Percentiles rank a stretch among this genome's conserved stretches.
Conservation (phyloP, 2,329 filamentous ascomycete species). For the Penicillium freii region DNA sequence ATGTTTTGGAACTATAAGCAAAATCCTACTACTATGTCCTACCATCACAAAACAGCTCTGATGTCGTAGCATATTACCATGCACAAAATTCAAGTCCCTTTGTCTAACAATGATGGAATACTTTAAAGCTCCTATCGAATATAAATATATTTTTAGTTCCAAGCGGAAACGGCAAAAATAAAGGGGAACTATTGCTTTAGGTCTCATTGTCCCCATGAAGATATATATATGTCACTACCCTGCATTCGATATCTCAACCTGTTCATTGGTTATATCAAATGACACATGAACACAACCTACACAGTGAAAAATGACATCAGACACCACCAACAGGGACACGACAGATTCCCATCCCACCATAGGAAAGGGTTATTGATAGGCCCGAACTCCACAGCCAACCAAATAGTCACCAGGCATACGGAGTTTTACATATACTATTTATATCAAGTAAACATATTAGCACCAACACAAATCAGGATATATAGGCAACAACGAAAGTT, state of each 20-base stretch:
- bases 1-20: background rate
- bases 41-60: background rate
- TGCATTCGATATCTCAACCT: no score
- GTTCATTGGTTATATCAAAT: no score
- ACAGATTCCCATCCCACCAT: background rate
- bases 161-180: no score
- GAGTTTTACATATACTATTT: no score
- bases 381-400: background rate
- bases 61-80: background rate
- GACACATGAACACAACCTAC: no score
- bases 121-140: background rate
- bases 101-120: background rate
- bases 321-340: background rate
- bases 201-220: no score
- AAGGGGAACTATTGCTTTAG: no score
- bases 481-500: no score
- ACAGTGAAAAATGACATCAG: fast-evolving
- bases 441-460: background rate
- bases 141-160: background rate
- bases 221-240: background rate
- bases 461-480: background rate
- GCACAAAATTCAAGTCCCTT: background rate
- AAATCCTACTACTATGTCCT: background rate
- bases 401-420: background rate
- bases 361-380: background rate